Conservation (phyloP, 176 grass and related monocot genomes). For the Bonia amplexicaulis region DNA sequence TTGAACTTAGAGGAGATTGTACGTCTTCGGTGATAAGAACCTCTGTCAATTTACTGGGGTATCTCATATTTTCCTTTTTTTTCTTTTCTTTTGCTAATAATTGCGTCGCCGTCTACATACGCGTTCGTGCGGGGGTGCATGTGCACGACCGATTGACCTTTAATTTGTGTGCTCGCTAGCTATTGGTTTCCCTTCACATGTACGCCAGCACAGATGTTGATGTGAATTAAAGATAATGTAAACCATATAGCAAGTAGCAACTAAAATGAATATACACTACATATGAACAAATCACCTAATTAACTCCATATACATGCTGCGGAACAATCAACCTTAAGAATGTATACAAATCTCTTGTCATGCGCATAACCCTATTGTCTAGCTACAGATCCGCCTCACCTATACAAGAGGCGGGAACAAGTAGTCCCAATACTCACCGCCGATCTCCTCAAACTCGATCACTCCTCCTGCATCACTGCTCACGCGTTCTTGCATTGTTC, state of each 20-base stretch:
- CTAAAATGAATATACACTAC: background rate
- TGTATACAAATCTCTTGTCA: background rate
- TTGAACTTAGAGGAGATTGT: too few species aligned
- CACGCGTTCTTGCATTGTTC: background rate
- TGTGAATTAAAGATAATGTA: background rate
- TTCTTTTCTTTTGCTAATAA: too few species aligned
- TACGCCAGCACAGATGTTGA: background rate
- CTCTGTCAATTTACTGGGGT: too few species aligned
- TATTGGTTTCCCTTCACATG: background rate
- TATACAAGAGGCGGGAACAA: conserved; percentile 39
- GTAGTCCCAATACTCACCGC: conserved; percentile 51
- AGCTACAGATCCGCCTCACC: background rate
- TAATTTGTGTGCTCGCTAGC: background rate
- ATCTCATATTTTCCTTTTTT: too few species aligned
- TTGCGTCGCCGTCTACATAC: too few species aligned
- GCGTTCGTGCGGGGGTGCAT: background rate
- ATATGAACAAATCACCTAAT: background rate
- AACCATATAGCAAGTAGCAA: background rate
- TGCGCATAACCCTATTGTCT: background rate
- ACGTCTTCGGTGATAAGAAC: too few species aligned
- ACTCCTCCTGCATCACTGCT: conserved; percentile 16
- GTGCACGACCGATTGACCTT: background rate
- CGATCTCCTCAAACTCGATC: conserved; percentile 47
- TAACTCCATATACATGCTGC: background rate
- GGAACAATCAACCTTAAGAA: background rate